Conservation (phyloP, 192 early-diverging fungal species). For the Entomortierella lignicola region DNA sequence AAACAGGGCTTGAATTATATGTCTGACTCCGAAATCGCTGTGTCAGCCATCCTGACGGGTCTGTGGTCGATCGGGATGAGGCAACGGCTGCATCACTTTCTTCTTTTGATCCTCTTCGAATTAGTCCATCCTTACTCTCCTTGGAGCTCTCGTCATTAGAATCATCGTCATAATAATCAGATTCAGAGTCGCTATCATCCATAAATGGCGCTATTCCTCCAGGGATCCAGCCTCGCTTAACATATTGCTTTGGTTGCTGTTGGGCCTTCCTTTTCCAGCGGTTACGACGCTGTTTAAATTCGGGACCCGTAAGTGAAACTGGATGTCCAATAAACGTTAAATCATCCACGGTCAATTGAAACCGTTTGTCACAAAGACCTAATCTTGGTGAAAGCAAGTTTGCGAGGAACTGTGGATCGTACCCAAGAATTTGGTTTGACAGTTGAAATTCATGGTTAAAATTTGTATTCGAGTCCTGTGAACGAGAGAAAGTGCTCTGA, state of each 20-base stretch:
- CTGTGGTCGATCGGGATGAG: slow-evolving; percentile 22
- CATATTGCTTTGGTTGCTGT: slow-evolving; percentile 41
- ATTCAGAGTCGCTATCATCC: slow-evolving; percentile 66
- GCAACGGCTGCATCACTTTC: slow-evolving; percentile 19
- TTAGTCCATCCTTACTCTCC: slow-evolving; percentile 8
- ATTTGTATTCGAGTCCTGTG: slow-evolving; percentile 9
- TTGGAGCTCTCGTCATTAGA: slow-evolving; percentile 37
- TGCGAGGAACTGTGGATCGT: slow-evolving; percentile 80
- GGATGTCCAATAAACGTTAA: slow-evolving; percentile 87
- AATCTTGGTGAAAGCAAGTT: slow-evolving; percentile 90
- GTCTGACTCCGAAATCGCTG: slow-evolving; percentile 47
- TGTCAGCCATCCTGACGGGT: slow-evolving; percentile 29
- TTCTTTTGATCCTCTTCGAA: slow-evolving; percentile 38
- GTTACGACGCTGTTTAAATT: slow-evolving; percentile 52
- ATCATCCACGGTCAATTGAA: slow-evolving; percentile 89
- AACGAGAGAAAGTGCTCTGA: not conserved
- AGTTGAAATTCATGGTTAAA: slow-evolving; percentile 17
- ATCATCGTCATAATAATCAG: slow-evolving; percentile 67
- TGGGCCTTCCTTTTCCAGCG: slow-evolving; percentile 23
- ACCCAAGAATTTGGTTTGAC: slow-evolving; percentile 58
- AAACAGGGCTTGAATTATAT: slow-evolving; percentile 23
- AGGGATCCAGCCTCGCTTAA: slow-evolving; percentile 52
- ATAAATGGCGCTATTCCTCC: slow-evolving; percentile 69
- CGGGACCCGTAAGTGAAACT: slow-evolving; percentile 31
- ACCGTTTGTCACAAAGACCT: slow-evolving; percentile 81